Percentiles rank a stretch among this genome's conserved stretches.
phyloP scores from a whole-genome alignment of 2,329 filamentous ascomycete genomes.

The Trichoderma atroviride region DNA sequence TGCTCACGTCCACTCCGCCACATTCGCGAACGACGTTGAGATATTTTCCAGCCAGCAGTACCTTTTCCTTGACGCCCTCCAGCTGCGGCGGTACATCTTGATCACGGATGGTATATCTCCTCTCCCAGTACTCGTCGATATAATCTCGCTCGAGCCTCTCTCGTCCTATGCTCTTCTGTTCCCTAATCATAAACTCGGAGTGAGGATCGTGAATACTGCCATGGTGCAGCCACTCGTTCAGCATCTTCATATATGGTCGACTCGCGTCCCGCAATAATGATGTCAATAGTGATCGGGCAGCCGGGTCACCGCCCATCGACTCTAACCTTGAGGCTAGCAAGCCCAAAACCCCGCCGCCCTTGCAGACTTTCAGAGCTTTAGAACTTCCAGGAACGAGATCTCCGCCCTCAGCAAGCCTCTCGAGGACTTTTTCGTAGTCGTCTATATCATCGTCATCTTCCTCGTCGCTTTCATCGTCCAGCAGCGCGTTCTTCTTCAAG shows the following conservation, averaged over 20 bases:
- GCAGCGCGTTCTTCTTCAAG: conserved; percentile 80
- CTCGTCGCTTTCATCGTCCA: conserved; percentile 77
- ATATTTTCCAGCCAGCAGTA: conserved; percentile 93
- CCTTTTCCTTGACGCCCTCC: conserved; percentile 88
- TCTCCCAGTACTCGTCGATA: conserved; percentile 99
- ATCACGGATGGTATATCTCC: conserved; percentile 91
- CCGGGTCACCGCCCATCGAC: conserved; percentile 90
- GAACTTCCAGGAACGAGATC: conserved; percentile 78
- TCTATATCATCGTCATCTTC: conserved; percentile 72
- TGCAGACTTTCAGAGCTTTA: conserved; percentile 88
- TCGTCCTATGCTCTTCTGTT: conserved; percentile 90
- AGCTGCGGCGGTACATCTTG: conserved; percentile 90
- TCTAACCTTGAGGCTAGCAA: conserved; percentile 83
- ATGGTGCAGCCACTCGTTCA: conserved; percentile 98
- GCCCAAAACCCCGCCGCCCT: conserved; percentile 92
- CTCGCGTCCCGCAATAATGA: conserved; percentile 84
- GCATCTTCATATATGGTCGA: conserved; percentile 94
- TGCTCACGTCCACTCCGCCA: conserved; percentile 91
- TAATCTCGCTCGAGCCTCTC: conserved; percentile 94
- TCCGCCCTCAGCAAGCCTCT: conserved; percentile 83
- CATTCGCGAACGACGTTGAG: conserved; percentile 97
- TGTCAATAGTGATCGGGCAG: conserved; percentile 79
- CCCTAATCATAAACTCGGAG: conserved; percentile 90
- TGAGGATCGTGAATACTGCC: conserved; percentile 94
- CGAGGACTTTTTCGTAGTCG: conserved; percentile 90